Conservation (phyloP, 2,329 filamentous ascomycete species). For the Arthrinium phaeospermum region DNA sequence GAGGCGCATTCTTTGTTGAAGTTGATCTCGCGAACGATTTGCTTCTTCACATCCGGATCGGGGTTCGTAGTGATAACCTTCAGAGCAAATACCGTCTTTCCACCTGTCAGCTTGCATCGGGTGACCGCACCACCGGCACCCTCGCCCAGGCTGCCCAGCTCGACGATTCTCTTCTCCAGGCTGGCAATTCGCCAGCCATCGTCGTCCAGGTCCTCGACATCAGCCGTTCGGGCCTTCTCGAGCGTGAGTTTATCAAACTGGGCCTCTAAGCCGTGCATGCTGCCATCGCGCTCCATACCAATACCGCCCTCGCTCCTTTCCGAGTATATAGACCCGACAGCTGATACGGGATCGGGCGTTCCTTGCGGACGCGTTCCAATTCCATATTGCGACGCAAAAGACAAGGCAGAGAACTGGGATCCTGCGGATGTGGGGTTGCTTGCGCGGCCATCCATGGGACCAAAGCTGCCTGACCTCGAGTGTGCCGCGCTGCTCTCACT, state of each 20-base stretch:
- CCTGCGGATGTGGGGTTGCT: slow-evolving; percentile 86
- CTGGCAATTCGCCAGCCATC: slow-evolving; percentile 95
- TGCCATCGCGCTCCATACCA: slow-evolving; percentile 83
- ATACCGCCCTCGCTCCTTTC: slow-evolving; percentile 77
- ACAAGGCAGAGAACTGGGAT: slow-evolving; percentile 84
- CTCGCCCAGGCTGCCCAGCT: slow-evolving; percentile 89
- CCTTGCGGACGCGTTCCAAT: slow-evolving; percentile 70
- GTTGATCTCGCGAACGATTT: slow-evolving; percentile 92
- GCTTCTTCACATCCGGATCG: slow-evolving; percentile 96
- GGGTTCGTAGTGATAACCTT: slow-evolving; percentile 99
- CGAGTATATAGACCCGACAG: slow-evolving; percentile 84
- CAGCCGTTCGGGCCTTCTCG: slow-evolving; percentile 81
- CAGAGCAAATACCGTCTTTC: slow-evolving; percentile 92
- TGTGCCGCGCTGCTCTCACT: slow-evolving; percentile 82
- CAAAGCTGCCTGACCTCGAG: slow-evolving; percentile 85
- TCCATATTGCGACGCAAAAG: slow-evolving; percentile 75
- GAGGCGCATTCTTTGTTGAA: slow-evolving; percentile 99
- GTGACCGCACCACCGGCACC: slow-evolving; percentile 96
- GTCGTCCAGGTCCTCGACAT: slow-evolving; percentile 94
- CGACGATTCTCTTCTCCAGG: slow-evolving; percentile 83
- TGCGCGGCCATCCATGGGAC: slow-evolving; percentile 73
- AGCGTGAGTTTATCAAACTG: slow-evolving; percentile 78
- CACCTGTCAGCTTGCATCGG: slow-evolving; percentile 84
- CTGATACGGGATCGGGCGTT: slow-evolving; percentile 85
- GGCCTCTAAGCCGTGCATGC: slow-evolving; percentile 75